Percentiles rank a stretch among this genome's conserved stretches.
Conservation (phyloP, 345 rosid species). For the Carallia brachiata region DNA sequence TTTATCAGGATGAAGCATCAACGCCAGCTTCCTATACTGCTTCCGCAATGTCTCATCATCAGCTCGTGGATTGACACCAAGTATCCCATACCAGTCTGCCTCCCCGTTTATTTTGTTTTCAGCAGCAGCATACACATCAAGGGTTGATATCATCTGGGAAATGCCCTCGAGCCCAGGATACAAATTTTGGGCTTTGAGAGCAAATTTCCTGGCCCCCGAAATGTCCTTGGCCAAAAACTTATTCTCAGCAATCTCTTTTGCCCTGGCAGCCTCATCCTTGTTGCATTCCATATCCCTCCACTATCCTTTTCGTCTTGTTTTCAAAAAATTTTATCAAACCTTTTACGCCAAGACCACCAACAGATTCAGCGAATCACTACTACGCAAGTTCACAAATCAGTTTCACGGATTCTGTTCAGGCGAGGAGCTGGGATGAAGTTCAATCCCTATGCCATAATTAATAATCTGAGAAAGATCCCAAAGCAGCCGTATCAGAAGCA, state of each 20-base stretch:
- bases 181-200: conserved; percentile 70
- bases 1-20: conserved; percentile 88
- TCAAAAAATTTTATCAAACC: not conserved
- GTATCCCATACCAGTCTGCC: conserved; percentile 74
- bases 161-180: conserved; percentile 75
- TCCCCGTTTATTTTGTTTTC: conserved; percentile 64
- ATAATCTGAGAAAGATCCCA: not conserved
- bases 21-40: conserved; percentile 67
- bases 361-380: too few species aligned
- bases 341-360: not conserved
- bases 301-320: not conserved
- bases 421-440: not conserved
- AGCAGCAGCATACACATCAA: conserved; percentile 65
- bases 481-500: not conserved
- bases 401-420: not conserved
- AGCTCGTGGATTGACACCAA: conserved; percentile 53
- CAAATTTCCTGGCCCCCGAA: conserved; percentile 67
- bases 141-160: conserved; percentile 49
- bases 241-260: conserved; percentile 83
- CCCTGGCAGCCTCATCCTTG: conserved; percentile 82
- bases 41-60: conserved; percentile 62
- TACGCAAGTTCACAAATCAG: too few species aligned
- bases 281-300: conserved; percentile 71
- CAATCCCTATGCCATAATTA: not conserved
- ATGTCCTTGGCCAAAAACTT: conserved; percentile 68